A percentile compares a stretch with the other conserved stretches of the same genome.
These are phyloP conservation scores for Nicotiana knightiana DNA, from an alignment of 257 asterid genomes.

Conservation along the genomic window DNA sequence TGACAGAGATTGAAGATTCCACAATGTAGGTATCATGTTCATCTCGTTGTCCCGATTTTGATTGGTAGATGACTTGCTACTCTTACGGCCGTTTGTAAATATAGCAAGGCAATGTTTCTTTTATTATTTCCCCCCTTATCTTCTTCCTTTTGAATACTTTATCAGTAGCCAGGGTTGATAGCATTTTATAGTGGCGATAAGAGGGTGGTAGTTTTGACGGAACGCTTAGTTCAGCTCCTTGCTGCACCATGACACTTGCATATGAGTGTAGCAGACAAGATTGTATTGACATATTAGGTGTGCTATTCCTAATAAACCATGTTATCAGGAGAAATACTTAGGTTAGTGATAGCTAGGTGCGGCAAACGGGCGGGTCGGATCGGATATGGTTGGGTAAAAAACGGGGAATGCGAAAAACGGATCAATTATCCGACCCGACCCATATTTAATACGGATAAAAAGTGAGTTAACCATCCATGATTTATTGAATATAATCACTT, in stretches of 20 bases:
- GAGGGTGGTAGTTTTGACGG: background rate
- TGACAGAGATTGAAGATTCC: background rate
- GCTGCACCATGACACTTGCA: background rate
- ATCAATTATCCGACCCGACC: too few species aligned
- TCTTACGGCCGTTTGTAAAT: background rate
- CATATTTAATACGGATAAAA: too few species aligned
- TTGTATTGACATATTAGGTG: background rate
- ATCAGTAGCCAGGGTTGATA: background rate
- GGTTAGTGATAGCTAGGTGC: background rate
- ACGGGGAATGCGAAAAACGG: too few species aligned
- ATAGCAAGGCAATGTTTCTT: background rate
- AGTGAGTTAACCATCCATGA: too few species aligned
- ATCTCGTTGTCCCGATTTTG: background rate
- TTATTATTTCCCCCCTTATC: background rate
- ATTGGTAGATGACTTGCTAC: background rate
- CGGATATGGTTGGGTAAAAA: too few species aligned
- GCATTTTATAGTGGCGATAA: too few species aligned
- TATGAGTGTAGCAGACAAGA: background rate
- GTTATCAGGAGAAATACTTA: background rate
- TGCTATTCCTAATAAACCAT: background rate
- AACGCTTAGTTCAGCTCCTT: background rate
- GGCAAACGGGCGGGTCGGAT: too few species aligned
- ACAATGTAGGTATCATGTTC: background rate
- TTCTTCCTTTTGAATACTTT: background rate
- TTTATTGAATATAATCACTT: too few species aligned